A percentile compares a stretch with the other conserved stretches of the same genome.
These are phyloP conservation scores for Porogramme epimiltina DNA, from an alignment of 1,284 basidiomycete genomes.

Conservation along the genomic window DNA sequence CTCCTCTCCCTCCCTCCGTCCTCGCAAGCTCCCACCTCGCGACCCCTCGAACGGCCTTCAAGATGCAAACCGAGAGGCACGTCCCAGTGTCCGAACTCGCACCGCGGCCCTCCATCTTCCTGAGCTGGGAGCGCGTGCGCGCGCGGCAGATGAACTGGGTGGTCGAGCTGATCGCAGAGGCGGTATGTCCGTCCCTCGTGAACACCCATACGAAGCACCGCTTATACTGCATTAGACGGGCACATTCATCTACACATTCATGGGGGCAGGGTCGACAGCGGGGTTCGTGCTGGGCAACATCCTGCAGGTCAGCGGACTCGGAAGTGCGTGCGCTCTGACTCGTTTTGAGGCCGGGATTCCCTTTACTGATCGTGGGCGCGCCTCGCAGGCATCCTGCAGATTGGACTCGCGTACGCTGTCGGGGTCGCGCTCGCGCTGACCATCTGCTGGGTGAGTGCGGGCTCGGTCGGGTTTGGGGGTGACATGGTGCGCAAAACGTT, in stretches of 20 bases:
- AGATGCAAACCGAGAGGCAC: too few species aligned
- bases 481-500: not conserved
- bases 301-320: constrained; percentile 40
- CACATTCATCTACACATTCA: constrained; percentile 56
- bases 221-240: constrained; percentile 31
- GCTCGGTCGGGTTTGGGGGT: not conserved
- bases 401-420: constrained; percentile 64
- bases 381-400: constrained; percentile 53
- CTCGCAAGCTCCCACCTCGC: too few species aligned
- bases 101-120: constrained; percentile 40
- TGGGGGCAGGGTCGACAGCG: constrained; percentile 61
- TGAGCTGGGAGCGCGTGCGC: constrained; percentile 54
- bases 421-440: constrained; percentile 64
- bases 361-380: not conserved
- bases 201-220: not conserved
- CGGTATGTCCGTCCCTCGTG: constrained; percentile 38
- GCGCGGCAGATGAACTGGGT: constrained; percentile 53
- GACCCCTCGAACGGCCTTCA: too few species aligned
- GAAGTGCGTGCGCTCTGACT: constrained; percentile 56
- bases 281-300: constrained; percentile 56
- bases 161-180: constrained; percentile 61
- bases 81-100: constrained; percentile 24
- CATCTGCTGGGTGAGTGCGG: constrained; percentile 19
- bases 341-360: not conserved
- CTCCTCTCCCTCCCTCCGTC: too few species aligned